These are phyloP conservation scores for Carpinus fangiana DNA, from an alignment of 306 rosid species.

Conservation along the genomic window DNA sequence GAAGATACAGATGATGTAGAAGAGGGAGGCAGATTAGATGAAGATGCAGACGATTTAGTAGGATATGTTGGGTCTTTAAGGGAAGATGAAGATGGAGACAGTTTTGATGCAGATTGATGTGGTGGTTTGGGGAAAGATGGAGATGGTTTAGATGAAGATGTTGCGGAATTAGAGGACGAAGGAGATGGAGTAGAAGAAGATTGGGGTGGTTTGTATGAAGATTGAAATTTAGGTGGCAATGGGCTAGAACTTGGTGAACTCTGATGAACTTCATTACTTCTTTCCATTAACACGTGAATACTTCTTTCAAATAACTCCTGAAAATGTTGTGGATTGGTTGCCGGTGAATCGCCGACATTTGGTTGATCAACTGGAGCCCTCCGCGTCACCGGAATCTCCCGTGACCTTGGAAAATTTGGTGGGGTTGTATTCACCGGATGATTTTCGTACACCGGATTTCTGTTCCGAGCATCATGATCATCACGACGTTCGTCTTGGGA, in stretches of 20 bases:
- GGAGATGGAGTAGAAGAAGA: not conserved
- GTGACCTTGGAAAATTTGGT: not conserved
- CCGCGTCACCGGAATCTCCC: not conserved
- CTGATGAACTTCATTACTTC: not conserved
- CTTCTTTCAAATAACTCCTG: not conserved
- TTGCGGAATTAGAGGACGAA: not conserved
- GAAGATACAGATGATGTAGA: not conserved
- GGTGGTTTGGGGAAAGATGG: not conserved
- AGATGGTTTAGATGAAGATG: conserved; percentile 5
- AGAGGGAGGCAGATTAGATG: not conserved
- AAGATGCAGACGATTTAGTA: not conserved
- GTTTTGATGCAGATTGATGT: not conserved
- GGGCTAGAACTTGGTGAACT: not conserved
- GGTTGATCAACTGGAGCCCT: not conserved
- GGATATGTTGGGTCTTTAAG: not conserved
- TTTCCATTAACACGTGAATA: not conserved
- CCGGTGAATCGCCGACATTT: not conserved
- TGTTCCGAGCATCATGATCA: not conserved
- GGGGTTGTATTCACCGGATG: not conserved
- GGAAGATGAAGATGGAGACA: not conserved
- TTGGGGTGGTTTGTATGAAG: not conserved
- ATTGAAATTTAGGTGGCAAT: not conserved
- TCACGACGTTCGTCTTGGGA: conserved; percentile 14
- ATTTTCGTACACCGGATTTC: not conserved
- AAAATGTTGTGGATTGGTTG: not conserved